A percentile compares a stretch with the other conserved stretches of the same genome.
Conservation (phyloP, 2,329 filamentous ascomycete species). For the Neofusicoccum parvum region DNA sequence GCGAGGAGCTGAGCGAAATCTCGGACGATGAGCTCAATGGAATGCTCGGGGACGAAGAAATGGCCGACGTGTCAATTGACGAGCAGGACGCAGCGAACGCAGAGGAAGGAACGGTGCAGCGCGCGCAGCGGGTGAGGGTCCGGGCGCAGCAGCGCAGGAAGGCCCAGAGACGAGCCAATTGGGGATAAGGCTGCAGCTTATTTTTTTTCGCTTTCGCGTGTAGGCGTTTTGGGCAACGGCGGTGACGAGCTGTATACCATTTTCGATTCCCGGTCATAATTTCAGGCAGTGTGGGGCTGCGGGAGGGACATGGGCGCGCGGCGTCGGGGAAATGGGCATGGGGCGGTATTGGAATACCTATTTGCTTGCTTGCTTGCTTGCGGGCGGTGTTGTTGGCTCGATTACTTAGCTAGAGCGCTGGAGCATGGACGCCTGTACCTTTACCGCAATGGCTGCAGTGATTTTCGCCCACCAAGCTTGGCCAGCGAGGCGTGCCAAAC, state of each 20-base stretch:
- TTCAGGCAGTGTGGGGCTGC: not conserved
- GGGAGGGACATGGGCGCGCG: conserved; percentile 4
- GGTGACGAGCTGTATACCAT: conserved; percentile 22
- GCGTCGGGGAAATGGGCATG: conserved; percentile 8
- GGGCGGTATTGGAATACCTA: conserved; percentile 10
- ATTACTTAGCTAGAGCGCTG: conserved; percentile 17
- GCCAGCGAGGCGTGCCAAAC: not conserved
- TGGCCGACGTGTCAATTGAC: conserved; percentile 25
- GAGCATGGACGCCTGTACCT: conserved; percentile 18
- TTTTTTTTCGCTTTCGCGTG: not conserved
- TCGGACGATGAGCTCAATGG: conserved; percentile 87
- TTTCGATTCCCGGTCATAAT: conserved; percentile 18
- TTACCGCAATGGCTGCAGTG: conserved; percentile 18
- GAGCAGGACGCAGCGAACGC: conserved; percentile 27
- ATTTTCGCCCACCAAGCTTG: conserved; percentile 11
- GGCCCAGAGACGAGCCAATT: conserved; percentile 26
- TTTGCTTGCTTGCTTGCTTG: not conserved
- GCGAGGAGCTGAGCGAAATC: conserved; percentile 87
- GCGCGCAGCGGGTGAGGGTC: conserved; percentile 28
- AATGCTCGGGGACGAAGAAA: conserved; percentile 34
- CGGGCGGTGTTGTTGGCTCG: conserved; percentile 12
- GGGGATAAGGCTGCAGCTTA: not conserved
- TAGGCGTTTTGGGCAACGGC: conserved; percentile 3
- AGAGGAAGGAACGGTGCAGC: conserved; percentile 24
- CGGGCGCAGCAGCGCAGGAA: conserved; percentile 35